A percentile compares a stretch with the other conserved stretches of the same genome.
phyloP scores from a whole-genome alignment of 306 rosid genomes.

The Cucurbita maxima region DNA sequence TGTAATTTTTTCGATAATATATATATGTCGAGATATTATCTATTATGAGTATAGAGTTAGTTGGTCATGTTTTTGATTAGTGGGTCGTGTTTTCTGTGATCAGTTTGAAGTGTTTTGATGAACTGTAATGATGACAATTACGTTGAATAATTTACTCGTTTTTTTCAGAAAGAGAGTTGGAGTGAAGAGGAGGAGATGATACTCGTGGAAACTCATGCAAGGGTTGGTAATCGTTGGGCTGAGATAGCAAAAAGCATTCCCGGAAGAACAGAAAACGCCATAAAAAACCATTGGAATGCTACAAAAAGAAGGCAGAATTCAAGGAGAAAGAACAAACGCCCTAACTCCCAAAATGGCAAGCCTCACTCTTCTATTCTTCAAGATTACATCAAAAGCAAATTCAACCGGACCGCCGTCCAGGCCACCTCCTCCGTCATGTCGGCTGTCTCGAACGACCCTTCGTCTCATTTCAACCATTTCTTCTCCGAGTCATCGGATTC shows the following conservation, averaged over 20 bases:
- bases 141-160: neutral
- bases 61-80: neutral
- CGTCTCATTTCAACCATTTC: constrained; percentile 8
- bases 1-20: too few species aligned
- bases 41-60: too few species aligned
- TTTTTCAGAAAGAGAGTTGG: constrained; percentile 60
- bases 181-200: constrained; percentile 64
- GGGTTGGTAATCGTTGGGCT: constrained; percentile 74
- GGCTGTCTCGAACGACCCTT: constrained; percentile 3
- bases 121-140: neutral
- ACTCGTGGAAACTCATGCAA: constrained; percentile 46
- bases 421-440: neutral
- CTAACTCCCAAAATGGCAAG: constrained; percentile 21
- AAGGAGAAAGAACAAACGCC: constrained; percentile 46
- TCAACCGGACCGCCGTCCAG: neutral
- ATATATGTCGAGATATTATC: too few species aligned
- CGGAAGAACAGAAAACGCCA: constrained; percentile 76
- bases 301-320: constrained; percentile 78
- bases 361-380: constrained; percentile 56
- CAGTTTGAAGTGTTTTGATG: neutral
- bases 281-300: constrained; percentile 94
- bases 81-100: neutral
- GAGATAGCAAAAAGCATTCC: constrained; percentile 66
- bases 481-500: constrained; percentile 23
- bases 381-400: constrained; percentile 42